phyloP scores from a whole-genome alignment of 371 early-diverging fungal genomes.

The Apophysomyces sp. region DNA sequence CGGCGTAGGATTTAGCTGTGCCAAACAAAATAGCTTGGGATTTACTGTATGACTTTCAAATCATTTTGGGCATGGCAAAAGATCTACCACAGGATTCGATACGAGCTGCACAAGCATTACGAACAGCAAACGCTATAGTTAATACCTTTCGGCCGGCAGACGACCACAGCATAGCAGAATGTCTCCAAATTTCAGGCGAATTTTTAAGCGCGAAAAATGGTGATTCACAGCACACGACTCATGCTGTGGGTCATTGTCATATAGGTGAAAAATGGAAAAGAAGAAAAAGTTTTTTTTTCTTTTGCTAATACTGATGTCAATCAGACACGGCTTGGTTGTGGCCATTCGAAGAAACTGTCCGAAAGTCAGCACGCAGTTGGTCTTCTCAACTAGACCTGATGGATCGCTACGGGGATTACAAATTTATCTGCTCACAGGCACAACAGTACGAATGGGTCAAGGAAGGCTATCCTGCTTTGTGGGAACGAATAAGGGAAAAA shows the following conservation, averaged over 20 bases:
- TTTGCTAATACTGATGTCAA: conserved; percentile 21
- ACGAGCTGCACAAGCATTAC: conserved; percentile 79
- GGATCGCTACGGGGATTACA: conserved; percentile 83
- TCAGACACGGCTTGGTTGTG: conserved; percentile 69
- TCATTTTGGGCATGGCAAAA: conserved; percentile 77
- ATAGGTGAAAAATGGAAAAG: conserved; percentile 18
- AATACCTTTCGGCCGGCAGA: conserved; percentile 66
- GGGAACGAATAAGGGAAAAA: conserved; percentile 69
- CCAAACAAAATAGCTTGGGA: conserved; percentile 70
- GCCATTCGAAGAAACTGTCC: conserved; percentile 93
- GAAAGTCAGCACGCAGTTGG: conserved; percentile 91
- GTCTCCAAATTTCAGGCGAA: conserved; percentile 50
- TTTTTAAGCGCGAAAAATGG: conserved; percentile 63
- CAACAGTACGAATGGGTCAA: conserved; percentile 93
- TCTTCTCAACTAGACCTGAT: conserved; percentile 77
- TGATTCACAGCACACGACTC: conserved; percentile 30
- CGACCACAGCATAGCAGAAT: conserved; percentile 44
- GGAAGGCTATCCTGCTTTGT: conserved; percentile 75
- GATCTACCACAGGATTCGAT: conserved; percentile 71
- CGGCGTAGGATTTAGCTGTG: conserved; percentile 73
- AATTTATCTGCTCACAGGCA: conserved; percentile 89
- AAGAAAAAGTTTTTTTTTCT: not conserved
- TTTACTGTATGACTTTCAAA: conserved; percentile 75
- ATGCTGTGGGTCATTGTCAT: conserved; percentile 39
- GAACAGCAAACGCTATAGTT: conserved; percentile 79